Evolutionary conservation across 2,329 filamentous ascomycete genomes (phyloP), one percentile per base, ranked within the genome.

Genomic region (Xylariaceae sp.): DNA sequence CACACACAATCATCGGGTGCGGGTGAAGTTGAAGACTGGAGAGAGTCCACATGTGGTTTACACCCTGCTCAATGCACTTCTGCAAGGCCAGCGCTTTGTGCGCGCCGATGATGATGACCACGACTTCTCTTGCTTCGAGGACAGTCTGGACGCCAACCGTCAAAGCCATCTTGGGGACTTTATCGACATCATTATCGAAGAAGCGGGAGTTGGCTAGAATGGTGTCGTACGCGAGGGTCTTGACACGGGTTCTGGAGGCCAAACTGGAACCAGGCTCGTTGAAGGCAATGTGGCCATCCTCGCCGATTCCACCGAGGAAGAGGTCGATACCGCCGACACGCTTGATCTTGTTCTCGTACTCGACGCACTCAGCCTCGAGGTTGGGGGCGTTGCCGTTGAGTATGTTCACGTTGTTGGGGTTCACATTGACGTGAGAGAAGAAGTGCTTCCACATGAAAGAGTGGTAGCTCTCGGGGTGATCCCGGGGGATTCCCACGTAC

Each of bases 371-470:
- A 39, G 83, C 83, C 60, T 86, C 83, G 2, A 90, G 81, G 67
- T 89, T 87, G 13, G 80, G 73, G 0, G 88, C 88, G 67, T 92
- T 92, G 65, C 89, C 89, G 67, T 92, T 83, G 37, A 92, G 80
- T 65, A 94, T 90, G 73, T 95, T 85, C 68, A 94, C 89, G 69
- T 92, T 92, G 66, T 81, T 80, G 5, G 89, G 89, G 61, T 85
- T 81, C 63, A 94, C 86, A 67, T 95, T 88, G 63, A 94, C 85
- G 63, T 83, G 89, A 41, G 87, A 89, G 77, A 95, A 95, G 78
- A 95, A 90, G 74, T 94, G 80, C 72, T 88, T 89, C 81, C 91
- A 95, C 89, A 95, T 94, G 76, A 94, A 95, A 61, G 85, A 88
- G 75, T 95, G 89, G 73, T 95, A 95, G 65, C 86, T 90, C 70